phyloP scores from a whole-genome alignment of 2,329 filamentous ascomycete species.

The Sarocladiaceae sp. region DNA sequence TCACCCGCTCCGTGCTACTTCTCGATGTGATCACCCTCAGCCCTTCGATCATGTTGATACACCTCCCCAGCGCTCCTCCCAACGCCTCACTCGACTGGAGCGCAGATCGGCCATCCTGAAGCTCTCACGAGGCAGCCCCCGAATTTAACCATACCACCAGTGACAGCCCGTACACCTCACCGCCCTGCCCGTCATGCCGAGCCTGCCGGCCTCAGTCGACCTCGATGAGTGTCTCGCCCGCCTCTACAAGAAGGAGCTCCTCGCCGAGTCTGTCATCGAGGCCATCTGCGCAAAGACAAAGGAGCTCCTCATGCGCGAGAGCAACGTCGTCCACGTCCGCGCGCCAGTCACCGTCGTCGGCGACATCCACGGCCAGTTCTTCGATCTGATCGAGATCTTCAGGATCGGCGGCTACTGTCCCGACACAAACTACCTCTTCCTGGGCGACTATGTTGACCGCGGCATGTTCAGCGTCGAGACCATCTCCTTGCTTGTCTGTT shows the following conservation, averaged over 20 bases:
- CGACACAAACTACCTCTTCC: constrained; percentile 96
- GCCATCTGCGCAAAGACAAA: constrained; percentile 99
- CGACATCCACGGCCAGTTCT: constrained; percentile 98
- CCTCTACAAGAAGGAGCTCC: constrained; percentile 92
- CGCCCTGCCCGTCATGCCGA: constrained; percentile 42
- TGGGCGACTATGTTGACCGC: constrained; percentile 96
- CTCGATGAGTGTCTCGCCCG: constrained; percentile 97
- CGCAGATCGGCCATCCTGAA: constrained; percentile 21
- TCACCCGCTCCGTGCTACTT: neutral
- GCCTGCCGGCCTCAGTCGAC: constrained; percentile 82
- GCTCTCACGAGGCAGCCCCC: neutral
- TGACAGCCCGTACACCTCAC: too few species aligned
- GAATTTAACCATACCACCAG: too few species aligned
- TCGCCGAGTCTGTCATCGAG: constrained; percentile 96
- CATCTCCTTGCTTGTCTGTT: constrained; percentile 92
- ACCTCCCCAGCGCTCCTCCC: constrained; percentile 27
- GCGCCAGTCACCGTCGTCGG: constrained; percentile 96
- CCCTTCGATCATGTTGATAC: constrained; percentile 36
- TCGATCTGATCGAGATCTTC: constrained; percentile 98
- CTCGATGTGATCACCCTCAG: constrained; percentile 23
- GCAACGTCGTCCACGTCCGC: constrained; percentile 95
- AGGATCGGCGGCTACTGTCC: constrained; percentile 96
- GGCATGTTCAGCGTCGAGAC: constrained; percentile 99
- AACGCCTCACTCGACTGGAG: constrained; percentile 29
- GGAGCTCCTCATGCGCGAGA: constrained; percentile 98